Percentiles rank a stretch among this genome's conserved stretches.
These are phyloP conservation scores for Fusarium denticulatum DNA, from an alignment of 2,329 filamentous ascomycete genomes.

Conservation along the genomic window DNA sequence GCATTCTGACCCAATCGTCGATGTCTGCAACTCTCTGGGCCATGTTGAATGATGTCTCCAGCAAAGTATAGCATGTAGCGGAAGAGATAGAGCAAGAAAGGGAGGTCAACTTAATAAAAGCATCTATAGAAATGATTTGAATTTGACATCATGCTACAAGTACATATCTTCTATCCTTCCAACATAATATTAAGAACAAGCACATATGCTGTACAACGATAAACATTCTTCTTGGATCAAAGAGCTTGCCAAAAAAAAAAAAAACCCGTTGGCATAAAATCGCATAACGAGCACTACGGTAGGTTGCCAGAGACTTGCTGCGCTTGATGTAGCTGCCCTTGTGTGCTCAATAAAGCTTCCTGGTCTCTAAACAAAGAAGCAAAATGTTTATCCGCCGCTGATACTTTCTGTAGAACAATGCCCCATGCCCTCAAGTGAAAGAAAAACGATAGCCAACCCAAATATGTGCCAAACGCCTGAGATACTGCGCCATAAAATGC, in stretches of 20 bases:
- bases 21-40: conserved; percentile 19
- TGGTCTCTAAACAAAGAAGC: background rate
- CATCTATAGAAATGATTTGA: background rate
- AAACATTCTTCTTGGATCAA: conserved; percentile 3
- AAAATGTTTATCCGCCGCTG: background rate
- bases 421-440: conserved; percentile 17
- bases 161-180: background rate
- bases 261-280: background rate
- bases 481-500: conserved; percentile 14
- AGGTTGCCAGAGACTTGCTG: background rate
- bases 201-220: conserved; percentile 14
- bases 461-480: conserved; percentile 29
- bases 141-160: background rate
- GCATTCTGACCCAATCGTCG: background rate
- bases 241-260: background rate
- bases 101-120: too few species aligned
- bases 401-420: conserved; percentile 4
- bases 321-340: background rate
- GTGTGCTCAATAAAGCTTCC: background rate
- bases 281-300: background rate
- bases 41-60: conserved; percentile 1
- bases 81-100: background rate
- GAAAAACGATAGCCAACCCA: conserved; percentile 8
- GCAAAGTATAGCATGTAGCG: background rate
- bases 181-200: background rate